phyloP scores from a whole-genome alignment of 352 stramenopile species.

The Phytophthora sp. region DNA sequence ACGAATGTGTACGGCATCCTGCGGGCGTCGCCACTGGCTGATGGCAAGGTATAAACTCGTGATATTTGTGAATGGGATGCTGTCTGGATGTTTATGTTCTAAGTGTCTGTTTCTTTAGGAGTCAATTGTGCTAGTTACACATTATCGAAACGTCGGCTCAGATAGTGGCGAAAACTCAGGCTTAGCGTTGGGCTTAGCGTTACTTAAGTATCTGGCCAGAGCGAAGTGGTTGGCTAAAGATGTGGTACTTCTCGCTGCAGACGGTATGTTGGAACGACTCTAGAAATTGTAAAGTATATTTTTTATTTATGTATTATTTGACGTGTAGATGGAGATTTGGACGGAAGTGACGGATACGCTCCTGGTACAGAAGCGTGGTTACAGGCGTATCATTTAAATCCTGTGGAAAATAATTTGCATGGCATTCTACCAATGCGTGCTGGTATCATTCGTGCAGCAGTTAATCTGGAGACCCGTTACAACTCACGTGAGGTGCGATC shows the following conservation, averaged over 20 bases:
- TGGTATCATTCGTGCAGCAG: constrained; percentile 75
- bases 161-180: constrained; percentile 55
- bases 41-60: constrained; percentile 68
- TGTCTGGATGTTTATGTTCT: not conserved
- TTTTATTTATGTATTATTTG: not conserved
- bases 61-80: not conserved
- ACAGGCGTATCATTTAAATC: constrained; percentile 71
- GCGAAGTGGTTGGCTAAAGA: constrained; percentile 86
- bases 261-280: constrained; percentile 50
- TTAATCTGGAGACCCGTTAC: constrained; percentile 71
- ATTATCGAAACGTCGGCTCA: constrained; percentile 66
- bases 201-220: constrained; percentile 64
- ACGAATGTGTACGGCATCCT: constrained; percentile 85
- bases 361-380: constrained; percentile 78
- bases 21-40: constrained; percentile 69
- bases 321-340: constrained; percentile 57
- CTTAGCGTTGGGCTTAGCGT: constrained; percentile 57
- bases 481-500: constrained; percentile 33
- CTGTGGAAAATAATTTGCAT: constrained; percentile 30
- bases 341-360: constrained; percentile 67
- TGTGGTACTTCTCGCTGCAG: constrained; percentile 76
- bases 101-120: constrained; percentile 31
- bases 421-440: constrained; percentile 63
- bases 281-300: too few species aligned
- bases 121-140: constrained; percentile 72